Conservation (phyloP, 331 rosid genomes). For the Quercus lobata region DNA sequence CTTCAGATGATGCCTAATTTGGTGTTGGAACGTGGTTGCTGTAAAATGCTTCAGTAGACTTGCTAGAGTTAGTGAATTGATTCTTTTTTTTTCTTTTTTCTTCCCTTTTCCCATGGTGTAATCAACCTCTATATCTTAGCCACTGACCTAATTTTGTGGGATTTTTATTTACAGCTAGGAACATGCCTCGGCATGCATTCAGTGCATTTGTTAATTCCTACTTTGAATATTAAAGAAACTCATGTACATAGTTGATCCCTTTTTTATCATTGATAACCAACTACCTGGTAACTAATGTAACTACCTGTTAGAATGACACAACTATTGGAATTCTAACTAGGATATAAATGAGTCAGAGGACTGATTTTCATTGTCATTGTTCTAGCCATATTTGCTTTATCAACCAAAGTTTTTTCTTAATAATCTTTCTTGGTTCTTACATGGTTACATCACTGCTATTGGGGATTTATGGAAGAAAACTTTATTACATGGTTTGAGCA, state of each 20-base stretch:
- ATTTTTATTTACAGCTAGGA: neutral
- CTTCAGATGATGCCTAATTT: conserved; percentile 10
- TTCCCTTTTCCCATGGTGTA: neutral
- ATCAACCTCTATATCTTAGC: neutral
- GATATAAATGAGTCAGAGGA: neutral
- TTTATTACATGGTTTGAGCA: neutral
- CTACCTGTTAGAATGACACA: neutral
- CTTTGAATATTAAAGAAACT: neutral
- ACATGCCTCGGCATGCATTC: neutral
- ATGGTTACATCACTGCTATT: too few relatives aligned
- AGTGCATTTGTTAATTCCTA: neutral
- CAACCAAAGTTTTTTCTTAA: neutral
- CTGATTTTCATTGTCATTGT: neutral
- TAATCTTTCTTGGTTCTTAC: neutral
- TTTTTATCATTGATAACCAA: neutral
- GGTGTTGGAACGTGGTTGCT: conserved; percentile 5
- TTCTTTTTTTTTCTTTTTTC: neutral
- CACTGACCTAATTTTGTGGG: neutral
- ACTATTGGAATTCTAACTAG: neutral
- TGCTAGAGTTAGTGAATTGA: neutral
- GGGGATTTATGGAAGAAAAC: neutral
- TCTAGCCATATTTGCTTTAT: neutral
- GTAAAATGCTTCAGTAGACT: neutral
- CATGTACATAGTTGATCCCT: neutral
- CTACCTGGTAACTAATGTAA: neutral